Conservation (phyloP, 2,329 filamentous ascomycete genomes). For the Plenodomus tracheiphilus region DNA sequence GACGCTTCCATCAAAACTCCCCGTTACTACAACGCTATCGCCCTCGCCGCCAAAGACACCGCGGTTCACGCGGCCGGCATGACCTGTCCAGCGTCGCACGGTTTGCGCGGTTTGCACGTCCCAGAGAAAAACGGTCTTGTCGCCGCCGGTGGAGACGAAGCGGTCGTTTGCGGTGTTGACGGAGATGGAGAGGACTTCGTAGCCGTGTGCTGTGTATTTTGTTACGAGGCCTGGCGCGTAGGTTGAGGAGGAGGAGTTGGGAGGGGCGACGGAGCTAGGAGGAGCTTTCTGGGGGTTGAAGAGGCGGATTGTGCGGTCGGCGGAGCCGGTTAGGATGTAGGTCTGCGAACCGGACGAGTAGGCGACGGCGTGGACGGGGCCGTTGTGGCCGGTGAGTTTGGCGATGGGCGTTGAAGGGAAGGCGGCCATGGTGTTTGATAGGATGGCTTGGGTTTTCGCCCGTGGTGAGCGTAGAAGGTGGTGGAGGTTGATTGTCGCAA, state of each 20-base stretch:
- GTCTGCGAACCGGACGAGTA: conserved; percentile 55
- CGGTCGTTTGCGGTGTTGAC: conserved; percentile 76
- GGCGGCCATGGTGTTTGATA: conserved; percentile 31
- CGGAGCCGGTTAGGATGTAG: conserved; percentile 77
- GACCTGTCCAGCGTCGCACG: conserved; percentile 72
- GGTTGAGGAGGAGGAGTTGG: conserved; percentile 18
- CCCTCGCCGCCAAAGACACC: conserved; percentile 77
- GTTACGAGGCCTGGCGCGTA: conserved; percentile 67
- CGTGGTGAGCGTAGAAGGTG: neutral
- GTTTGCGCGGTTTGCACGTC: conserved; percentile 84
- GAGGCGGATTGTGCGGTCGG: conserved; percentile 82
- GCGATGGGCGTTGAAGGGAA: conserved; percentile 48
- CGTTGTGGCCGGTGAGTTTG: conserved; percentile 48
- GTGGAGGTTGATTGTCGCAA: conserved; percentile 1
- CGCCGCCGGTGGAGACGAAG: conserved; percentile 86
- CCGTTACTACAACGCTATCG: conserved; percentile 72
- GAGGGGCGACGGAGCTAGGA: conserved; percentile 38
- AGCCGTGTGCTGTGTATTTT: conserved; percentile 86
- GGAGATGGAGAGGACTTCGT: conserved; percentile 82
- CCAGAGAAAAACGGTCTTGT: conserved; percentile 91
- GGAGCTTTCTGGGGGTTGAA: conserved; percentile 71
- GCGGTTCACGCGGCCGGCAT: conserved; percentile 74
- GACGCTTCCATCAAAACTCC: conserved; percentile 74
- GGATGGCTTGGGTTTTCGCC: neutral
- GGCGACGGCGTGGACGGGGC: conserved; percentile 54